These are phyloP conservation scores for Truncatella angustata DNA, from an alignment of 2,329 filamentous ascomycete genomes.

Conservation along the genomic window DNA sequence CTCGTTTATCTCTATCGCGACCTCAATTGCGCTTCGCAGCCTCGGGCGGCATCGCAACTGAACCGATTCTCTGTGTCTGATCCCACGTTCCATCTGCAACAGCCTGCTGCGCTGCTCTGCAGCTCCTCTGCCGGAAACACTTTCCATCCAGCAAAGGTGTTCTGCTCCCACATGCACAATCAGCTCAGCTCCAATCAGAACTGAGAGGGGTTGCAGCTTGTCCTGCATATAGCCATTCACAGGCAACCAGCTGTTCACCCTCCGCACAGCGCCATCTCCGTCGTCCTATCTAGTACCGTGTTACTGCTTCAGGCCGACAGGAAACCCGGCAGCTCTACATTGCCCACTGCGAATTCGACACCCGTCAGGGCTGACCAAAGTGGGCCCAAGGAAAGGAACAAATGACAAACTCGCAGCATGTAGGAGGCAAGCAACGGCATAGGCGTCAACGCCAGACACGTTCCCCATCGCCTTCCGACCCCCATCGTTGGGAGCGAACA, in stretches of 20 bases:
- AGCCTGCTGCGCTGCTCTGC: neutral
- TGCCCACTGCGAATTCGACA: slow-evolving; percentile 24
- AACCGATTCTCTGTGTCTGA: neutral
- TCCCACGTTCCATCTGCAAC: neutral
- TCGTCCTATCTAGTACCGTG: slow-evolving; percentile 19
- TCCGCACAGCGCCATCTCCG: slow-evolving; percentile 25
- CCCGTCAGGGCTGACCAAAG: slow-evolving; percentile 25
- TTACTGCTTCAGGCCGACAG: slow-evolving; percentile 15
- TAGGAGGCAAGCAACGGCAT: slow-evolving; percentile 25
- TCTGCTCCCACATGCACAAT: slow-evolving; percentile 25
- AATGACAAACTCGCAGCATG: slow-evolving; percentile 30
- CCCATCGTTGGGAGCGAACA: slow-evolving; percentile 29
- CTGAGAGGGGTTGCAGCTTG: slow-evolving; percentile 14
- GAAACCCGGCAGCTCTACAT: slow-evolving; percentile 9
- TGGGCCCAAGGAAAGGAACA: slow-evolving; percentile 17
- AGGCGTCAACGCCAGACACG: slow-evolving; percentile 25
- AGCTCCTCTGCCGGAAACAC: neutral
- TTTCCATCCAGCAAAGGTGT: slow-evolving; percentile 7
- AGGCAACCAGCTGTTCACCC: slow-evolving; percentile 30
- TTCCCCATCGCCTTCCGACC: slow-evolving; percentile 25
- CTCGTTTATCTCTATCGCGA: neutral
- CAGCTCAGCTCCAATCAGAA: slow-evolving; percentile 27
- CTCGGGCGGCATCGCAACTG: neutral
- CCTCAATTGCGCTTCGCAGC: neutral
- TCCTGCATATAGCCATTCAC: slow-evolving; percentile 30